These are phyloP conservation scores for Irpex sp. DNA, from an alignment of 1,284 basidiomycete species.

Conservation along the genomic window DNA sequence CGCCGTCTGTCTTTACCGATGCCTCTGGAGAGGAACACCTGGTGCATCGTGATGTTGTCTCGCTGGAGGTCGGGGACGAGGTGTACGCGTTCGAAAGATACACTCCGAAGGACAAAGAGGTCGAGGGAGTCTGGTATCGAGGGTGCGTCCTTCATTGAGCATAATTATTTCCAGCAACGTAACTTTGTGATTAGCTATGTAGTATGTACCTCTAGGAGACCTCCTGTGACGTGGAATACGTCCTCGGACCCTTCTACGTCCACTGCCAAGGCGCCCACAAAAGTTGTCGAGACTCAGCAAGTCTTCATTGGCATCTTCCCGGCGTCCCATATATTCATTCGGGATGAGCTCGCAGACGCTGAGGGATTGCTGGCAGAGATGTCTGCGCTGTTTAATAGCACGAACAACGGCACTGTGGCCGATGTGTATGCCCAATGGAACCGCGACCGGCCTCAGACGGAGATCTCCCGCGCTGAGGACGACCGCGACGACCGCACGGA, in stretches of 20 bases:
- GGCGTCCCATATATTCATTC: constrained; percentile 84
- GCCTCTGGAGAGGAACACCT: constrained; percentile 62
- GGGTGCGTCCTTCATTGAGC: constrained; percentile 55
- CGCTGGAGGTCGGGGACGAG: constrained; percentile 89
- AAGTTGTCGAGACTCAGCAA: constrained; percentile 73
- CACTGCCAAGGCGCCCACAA: constrained; percentile 43
- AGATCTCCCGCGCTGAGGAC: constrained; percentile 62
- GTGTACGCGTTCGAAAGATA: constrained; percentile 95
- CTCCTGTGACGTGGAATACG: constrained; percentile 61
- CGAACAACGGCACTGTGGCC: constrained; percentile 25
- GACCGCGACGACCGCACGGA: constrained; percentile 48
- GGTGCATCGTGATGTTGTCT: constrained; percentile 72
- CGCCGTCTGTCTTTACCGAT: constrained; percentile 68
- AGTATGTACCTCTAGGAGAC: constrained; percentile 74
- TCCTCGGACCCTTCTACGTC: constrained; percentile 52
- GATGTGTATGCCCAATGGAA: constrained; percentile 37
- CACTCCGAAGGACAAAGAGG: constrained; percentile 66
- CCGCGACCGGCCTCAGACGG: constrained; percentile 51
- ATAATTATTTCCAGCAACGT: constrained; percentile 2
- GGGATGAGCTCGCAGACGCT: constrained; percentile 87
- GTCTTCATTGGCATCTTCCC: constrained; percentile 98
- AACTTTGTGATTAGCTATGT: constrained; percentile 63
- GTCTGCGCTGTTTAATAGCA: constrained; percentile 44
- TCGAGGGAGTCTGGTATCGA: constrained; percentile 83
- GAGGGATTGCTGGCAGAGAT: constrained; percentile 81